Conservation (phyloP, 805 yeast species). For the Starmerella floricola region DNA sequence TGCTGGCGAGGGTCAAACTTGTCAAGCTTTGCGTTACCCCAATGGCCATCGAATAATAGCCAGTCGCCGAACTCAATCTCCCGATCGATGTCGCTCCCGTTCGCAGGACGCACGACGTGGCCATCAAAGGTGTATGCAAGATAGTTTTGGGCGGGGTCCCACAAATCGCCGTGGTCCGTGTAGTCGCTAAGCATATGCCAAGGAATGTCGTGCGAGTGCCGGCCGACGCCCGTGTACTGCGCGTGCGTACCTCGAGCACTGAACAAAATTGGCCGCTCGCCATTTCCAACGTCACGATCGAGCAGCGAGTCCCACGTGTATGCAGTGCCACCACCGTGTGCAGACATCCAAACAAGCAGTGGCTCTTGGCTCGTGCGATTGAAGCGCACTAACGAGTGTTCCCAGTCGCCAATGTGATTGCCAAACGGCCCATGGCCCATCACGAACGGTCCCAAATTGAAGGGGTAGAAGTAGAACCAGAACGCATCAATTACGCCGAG, state of each 20-base stretch:
- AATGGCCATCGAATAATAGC: constrained; percentile 68
- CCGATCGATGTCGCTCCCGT: constrained; percentile 37
- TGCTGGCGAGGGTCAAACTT: constrained; percentile 66
- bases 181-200: constrained; percentile 82
- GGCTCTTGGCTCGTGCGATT: constrained; percentile 55
- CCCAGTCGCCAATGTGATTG: constrained; percentile 97
- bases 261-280: constrained; percentile 60
- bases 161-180: constrained; percentile 86
- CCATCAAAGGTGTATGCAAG: constrained; percentile 76
- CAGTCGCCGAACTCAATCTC: constrained; percentile 53
- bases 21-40: constrained; percentile 76
- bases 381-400: constrained; percentile 79
- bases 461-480: constrained; percentile 93
- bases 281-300: constrained; percentile 21
- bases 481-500: constrained; percentile 70
- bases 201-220: constrained; percentile 90
- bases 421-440: constrained; percentile 98
- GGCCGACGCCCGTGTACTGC: constrained; percentile 90
- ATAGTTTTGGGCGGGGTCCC: constrained; percentile 84
- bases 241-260: constrained; percentile 97
- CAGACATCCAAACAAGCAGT: constrained; percentile 85
- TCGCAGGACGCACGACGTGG: constrained; percentile 32
- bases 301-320: constrained; percentile 68
- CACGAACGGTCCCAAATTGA: constrained; percentile 89
- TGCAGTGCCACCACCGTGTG: constrained; percentile 96